Conservation (phyloP, 345 rosid genomes). For the Cardiospermum halicacabum region DNA sequence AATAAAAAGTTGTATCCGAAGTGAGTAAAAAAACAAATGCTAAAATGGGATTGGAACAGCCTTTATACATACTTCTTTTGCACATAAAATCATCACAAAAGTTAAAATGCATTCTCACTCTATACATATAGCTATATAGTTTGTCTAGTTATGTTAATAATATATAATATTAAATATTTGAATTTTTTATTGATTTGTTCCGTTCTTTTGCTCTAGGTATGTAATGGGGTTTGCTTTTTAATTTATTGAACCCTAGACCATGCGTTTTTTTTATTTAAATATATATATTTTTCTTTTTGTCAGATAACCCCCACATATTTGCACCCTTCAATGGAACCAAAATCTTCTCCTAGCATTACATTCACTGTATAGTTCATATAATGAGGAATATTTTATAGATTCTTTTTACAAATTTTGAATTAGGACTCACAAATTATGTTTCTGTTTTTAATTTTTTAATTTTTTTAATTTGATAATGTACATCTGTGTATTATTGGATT, state of each 20-base stretch:
- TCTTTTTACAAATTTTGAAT: background rate
- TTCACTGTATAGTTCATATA: background rate
- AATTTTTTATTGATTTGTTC: conserved; percentile 1
- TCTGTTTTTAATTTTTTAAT: no score
- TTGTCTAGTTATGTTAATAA: no score
- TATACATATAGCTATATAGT: no score
- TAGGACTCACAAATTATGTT: no score
- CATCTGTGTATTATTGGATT: no score
- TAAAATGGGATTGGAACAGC: conserved; percentile 15
- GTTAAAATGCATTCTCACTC: conserved; percentile 12
- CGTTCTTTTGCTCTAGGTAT: conserved; percentile 11
- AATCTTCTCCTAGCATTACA: background rate
- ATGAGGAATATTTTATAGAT: background rate
- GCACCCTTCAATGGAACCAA: conserved; percentile 2
- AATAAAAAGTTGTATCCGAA: no score
- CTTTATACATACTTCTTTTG: conserved; percentile 7
- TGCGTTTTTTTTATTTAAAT: background rate
- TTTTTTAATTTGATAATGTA: no score
- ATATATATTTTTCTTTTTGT: no score
- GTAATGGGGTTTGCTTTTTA: background rate
- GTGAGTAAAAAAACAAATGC: conserved; percentile 4
- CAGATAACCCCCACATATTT: background rate
- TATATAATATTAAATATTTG: background rate
- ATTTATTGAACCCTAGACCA: conserved; percentile 15
- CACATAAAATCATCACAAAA: conserved; percentile 17